Conservation (phyloP, 331 rosid genomes). For the Cydonia oblonga region DNA sequence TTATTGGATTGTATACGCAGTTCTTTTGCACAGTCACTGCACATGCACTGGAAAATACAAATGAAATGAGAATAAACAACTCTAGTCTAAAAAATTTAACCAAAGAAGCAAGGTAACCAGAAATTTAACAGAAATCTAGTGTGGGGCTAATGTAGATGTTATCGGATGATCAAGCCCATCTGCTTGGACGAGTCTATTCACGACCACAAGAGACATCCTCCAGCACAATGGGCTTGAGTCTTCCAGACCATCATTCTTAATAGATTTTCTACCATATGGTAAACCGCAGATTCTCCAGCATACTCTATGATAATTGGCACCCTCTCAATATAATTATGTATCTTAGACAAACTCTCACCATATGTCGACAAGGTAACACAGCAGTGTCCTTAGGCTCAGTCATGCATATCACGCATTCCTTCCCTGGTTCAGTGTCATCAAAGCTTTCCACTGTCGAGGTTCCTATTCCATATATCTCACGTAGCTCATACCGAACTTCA, state of each 20-base stretch:
- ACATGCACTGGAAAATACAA: conserved; percentile 61
- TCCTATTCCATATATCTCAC: conserved; percentile 75
- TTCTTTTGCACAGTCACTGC: conserved; percentile 80
- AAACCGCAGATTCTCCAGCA: not conserved
- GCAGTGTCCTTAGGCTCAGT: conserved; percentile 86
- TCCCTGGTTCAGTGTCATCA: conserved; percentile 51
- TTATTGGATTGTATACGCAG: conserved; percentile 63
- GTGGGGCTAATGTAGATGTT: not conserved
- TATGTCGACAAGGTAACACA: conserved; percentile 81
- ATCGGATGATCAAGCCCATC: conserved; percentile 2
- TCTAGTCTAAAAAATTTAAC: not conserved
- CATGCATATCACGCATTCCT: conserved; percentile 90
- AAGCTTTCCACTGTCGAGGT: conserved; percentile 45
- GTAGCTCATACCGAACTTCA: conserved; percentile 67
- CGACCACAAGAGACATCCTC: not conserved
- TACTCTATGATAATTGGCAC: not conserved
- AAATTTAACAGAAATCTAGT: not conserved
- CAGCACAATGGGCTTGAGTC: not conserved
- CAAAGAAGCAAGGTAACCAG: too few relatives aligned
- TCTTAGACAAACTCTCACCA: conserved; percentile 48
- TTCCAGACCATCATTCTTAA: not conserved
- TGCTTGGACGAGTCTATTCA: not conserved
- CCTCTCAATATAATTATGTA: conserved; percentile 3
- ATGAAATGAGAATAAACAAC: conserved; percentile 5
- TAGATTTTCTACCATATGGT: not conserved